Percentiles rank a stretch among this genome's conserved stretches.
Conservation (phyloP, 1,284 basidiomycete genomes). For the Paramarasmius palmivorus region DNA sequence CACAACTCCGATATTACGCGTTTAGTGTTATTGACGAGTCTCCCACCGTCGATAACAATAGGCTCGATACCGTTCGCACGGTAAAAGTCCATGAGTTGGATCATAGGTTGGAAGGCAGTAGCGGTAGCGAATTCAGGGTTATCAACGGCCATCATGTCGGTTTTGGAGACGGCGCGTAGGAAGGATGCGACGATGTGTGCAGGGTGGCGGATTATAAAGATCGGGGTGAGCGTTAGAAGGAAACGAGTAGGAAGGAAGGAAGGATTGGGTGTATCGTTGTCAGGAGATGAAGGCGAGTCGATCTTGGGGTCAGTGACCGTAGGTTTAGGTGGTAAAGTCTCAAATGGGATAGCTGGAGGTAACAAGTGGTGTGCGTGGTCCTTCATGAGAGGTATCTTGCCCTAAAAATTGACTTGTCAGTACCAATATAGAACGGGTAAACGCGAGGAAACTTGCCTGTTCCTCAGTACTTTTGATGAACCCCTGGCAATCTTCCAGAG, state of each 20-base stretch:
- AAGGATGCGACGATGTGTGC: not conserved
- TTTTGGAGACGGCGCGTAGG: not conserved
- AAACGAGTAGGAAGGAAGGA: not conserved
- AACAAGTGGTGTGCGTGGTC: not conserved
- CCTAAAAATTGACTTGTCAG: not conserved
- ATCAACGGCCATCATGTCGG: not conserved
- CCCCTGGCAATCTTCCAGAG: no score
- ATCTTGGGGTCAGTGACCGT: not conserved
- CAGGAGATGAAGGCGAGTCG: not conserved
- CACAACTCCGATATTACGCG: not conserved
- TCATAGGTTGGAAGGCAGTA: not conserved
- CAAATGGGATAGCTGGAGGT: not conserved
- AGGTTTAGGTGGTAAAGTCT: not conserved
- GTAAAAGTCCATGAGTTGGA: not conserved
- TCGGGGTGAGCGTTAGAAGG: not conserved
- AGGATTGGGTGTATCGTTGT: not conserved
- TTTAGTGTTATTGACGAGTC: not conserved
- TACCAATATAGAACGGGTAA: not conserved
- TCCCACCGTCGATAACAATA: not conserved
- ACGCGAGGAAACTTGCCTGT: not conserved
- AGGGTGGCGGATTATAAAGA: conserved; percentile 2
- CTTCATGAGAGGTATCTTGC: not conserved
- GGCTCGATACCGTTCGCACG: not conserved
- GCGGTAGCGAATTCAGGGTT: not conserved
- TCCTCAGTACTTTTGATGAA: no score